Evolutionary conservation across 2,329 filamentous ascomycete species (phyloP), one percentile per base, ranked within the genome.

Genomic region (Teratosphaeriaceae sp.): DNA sequence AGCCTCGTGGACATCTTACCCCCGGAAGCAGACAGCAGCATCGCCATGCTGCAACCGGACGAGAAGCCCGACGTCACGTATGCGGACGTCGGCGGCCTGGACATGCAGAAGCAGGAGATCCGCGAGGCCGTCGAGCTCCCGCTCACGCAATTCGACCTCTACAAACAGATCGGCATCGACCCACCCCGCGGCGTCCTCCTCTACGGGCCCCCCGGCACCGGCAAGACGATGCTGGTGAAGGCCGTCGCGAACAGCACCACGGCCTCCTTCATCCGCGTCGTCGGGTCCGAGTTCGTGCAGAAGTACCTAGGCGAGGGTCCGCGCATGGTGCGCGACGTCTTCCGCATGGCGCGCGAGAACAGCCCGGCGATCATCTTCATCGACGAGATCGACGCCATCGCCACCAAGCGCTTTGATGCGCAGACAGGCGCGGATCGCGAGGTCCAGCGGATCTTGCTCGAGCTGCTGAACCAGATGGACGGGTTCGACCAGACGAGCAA

Each of bases 161-260:
- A 98, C 69, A 92, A 98, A 68, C 92, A 98, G 73, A 98, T 98
- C 92, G 92, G 92, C 61, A 97, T 98, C 76, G 98, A 98, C 70
- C 92, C 92, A 3, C 92, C 92, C 48, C 98, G 98, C 78, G 92
- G 92, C 76, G 92, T 98, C 57, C 98, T 98, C 60, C 82, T 98
- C 20, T 98, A 98, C 65, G 92, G 92, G 70, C 88, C 88, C 4
- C 92, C 92, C 0, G 92, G 92, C 67, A 98, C 92, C 7, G 92
- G 92, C 67, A 98, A 97, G 73, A 97, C 89, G 4, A 74, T 96
- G 2, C 74, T 98, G 45, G 92, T 92, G 48, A 97, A 97, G 73
- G 92, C 92, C 8, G 92, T 98, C 38, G 92, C 92, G 54, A 97
- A 98, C 65, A 90, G 96, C 66, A 97, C 92, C n/a, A 96, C 89